A percentile compares a stretch with the other conserved stretches of the same genome.
Conservation (phyloP, 73 alveolate genomes). For the Tetrahymena borealis region DNA sequence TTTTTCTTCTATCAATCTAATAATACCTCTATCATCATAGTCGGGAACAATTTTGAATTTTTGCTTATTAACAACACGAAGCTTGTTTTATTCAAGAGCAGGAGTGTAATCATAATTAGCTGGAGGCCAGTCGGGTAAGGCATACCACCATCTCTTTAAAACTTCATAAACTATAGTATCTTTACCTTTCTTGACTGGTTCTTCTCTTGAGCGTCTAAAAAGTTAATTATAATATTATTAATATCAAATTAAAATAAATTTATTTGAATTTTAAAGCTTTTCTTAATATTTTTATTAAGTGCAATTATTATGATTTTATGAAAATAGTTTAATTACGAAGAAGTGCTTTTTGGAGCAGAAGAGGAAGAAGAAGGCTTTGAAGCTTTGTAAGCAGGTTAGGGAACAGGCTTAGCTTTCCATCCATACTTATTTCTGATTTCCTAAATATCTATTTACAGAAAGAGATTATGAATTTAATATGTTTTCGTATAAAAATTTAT, state of each 20-base stretch:
- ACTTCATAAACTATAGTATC: slow-evolving; percentile 35
- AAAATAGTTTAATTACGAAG: neutral
- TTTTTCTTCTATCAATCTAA: neutral
- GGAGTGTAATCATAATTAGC: slow-evolving; percentile 63
- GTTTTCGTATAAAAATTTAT: too few species aligned
- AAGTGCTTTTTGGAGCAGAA: neutral
- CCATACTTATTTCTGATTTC: neutral
- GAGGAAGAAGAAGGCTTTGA: neutral
- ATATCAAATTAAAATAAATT: neutral
- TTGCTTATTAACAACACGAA: slow-evolving; percentile 62
- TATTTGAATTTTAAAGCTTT: neutral
- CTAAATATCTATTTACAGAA: neutral
- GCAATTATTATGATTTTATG: too few species aligned
- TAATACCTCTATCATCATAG: slow-evolving; percentile 55
- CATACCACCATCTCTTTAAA: slow-evolving; percentile 75
- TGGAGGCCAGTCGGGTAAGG: slow-evolving; percentile 87
- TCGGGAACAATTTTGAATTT: slow-evolving; percentile 78
- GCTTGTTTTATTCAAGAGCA: slow-evolving; percentile 51
- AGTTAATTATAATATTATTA: too few species aligned
- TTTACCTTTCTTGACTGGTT: neutral
- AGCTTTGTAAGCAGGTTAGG: neutral
- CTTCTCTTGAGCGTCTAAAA: neutral
- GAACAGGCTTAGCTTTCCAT: neutral
- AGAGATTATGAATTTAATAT: too few species aligned
- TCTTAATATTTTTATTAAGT: neutral